Percentiles rank a stretch among this genome's conserved stretches.
These are phyloP conservation scores for Phytophthora crassamura DNA, from an alignment of 352 stramenopile genomes.

Conservation along the genomic window DNA sequence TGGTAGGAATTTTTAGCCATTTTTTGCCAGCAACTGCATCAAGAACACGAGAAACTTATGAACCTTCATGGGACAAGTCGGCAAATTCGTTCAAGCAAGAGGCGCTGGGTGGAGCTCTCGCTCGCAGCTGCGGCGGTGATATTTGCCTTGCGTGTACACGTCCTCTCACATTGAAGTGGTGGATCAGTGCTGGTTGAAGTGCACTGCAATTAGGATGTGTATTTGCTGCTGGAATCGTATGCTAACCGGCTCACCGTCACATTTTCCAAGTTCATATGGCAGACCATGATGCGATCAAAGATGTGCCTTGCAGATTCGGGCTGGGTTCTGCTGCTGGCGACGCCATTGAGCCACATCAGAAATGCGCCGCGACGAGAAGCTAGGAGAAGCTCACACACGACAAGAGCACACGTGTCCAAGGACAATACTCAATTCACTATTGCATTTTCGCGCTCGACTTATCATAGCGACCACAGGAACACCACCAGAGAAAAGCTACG, in stretches of 20 bases:
- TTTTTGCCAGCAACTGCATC: slow-evolving; percentile 29
- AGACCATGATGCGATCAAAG: slow-evolving; percentile 6
- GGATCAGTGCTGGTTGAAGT: slow-evolving; percentile 33
- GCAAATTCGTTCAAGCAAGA: background rate
- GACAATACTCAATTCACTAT: too few species aligned
- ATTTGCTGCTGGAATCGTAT: slow-evolving; percentile 29
- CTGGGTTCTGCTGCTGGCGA: too few species aligned
- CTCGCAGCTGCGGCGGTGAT: slow-evolving; percentile 24
- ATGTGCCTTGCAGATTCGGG: background rate
- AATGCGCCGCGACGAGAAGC: too few species aligned
- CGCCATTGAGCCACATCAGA: too few species aligned
- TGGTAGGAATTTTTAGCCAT: slow-evolving; percentile 27
- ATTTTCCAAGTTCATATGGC: slow-evolving; percentile 18
- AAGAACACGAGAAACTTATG: slow-evolving; percentile 30
- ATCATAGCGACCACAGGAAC: background rate
- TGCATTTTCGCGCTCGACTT: too few species aligned
- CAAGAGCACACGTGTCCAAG: too few species aligned
- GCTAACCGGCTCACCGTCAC: slow-evolving; percentile 33
- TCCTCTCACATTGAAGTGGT: slow-evolving; percentile 26
- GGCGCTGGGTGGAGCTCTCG: background rate
- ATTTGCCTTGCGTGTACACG: slow-evolving; percentile 8
- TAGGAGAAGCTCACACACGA: too few species aligned
- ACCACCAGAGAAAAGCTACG: background rate
- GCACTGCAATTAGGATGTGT: slow-evolving; percentile 28
- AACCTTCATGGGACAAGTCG: slow-evolving; percentile 24